Conservation (phyloP, 768 basidiomycete species). For the Rhodosporidiobolus odoratus region DNA sequence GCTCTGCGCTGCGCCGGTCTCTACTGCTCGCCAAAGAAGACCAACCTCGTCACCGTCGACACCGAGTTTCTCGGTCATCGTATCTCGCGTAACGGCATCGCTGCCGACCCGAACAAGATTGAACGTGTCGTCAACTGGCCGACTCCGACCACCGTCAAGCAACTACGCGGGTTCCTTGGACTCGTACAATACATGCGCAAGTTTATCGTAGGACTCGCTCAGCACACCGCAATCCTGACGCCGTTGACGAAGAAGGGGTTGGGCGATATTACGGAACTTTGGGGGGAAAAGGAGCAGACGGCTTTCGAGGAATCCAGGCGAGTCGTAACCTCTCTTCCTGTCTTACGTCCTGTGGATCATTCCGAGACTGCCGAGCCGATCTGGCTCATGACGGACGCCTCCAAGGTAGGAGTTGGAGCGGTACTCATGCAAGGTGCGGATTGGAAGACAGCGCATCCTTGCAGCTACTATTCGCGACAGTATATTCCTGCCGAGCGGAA, state of each 20-base stretch:
- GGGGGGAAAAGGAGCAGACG: neutral
- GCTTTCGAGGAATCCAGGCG: constrained; percentile 9
- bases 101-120: constrained; percentile 2
- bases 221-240: neutral
- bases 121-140: constrained; percentile 2
- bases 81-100: constrained; percentile 7
- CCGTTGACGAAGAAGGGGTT: constrained; percentile 7
- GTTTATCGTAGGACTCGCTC: neutral
- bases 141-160: neutral
- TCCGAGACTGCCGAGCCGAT: neutral
- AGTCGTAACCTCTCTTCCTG: neutral
- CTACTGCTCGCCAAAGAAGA: constrained; percentile 32
- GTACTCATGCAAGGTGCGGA: constrained; percentile 8
- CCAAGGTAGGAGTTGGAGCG: constrained; percentile 6
- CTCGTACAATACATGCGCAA: constrained; percentile 16
- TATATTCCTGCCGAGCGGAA: constrained; percentile 18
- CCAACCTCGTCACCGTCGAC: neutral
- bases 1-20: constrained; percentile 45
- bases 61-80: constrained; percentile 19
- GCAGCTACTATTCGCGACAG: constrained; percentile 6
- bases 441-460: constrained; percentile 11
- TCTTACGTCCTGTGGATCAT: constrained; percentile 1
- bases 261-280: neutral
- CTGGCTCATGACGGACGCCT: constrained; percentile 20
- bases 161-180: constrained; percentile 6